Evolutionary conservation across 2,329 filamentous ascomycete species (phyloP), one percentile per base, ranked within the genome.

Genomic region (Nannizziopsis arthrosporioides): DNA sequence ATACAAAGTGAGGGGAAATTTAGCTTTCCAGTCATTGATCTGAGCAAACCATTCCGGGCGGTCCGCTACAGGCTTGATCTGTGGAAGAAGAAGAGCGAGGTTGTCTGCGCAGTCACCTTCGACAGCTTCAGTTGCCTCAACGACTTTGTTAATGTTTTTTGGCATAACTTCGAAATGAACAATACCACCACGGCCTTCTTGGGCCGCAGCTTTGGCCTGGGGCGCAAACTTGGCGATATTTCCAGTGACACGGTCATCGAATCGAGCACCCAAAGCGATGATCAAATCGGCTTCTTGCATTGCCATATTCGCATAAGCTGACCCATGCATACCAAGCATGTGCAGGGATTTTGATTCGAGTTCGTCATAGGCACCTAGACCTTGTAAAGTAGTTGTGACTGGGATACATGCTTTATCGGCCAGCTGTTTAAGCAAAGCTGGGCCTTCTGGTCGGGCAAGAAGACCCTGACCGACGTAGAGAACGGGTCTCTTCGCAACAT

Each of bases 141-240:
- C 84, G 37, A 96, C 89, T 77, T 96, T 98, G 80, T 96, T 96
- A 72, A 96, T 96, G 74, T 98, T 96, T 81, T 98, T 98, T 59
- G 92, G 90, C 83, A 96, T 84, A 60, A 98, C 90, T 65, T 96
- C 90, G 61, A 96, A 96, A 68, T 98, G 90, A 12, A 96, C 78
- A 59, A 98, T 96, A 61, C 92, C 92, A 59, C 92, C 92, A 53
- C 88, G 84, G 47, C 81, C 81, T 70, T 94, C 85, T 9, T 77
- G 74, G 3, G 87, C 90, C 0, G 92, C 92, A 11, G 80, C 78
- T 70, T 85, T 92, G 39, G 92, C 92, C 45, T 78, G 79, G 2
- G 92, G 92, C 0, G 89, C 92, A 56, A 96, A 98, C 65, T 90
- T 93, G 59, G 79, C 68, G 45, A 95, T 75, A 63, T 76, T 84